These are phyloP conservation scores for Aspergillus incahuasiensis DNA, from an alignment of 495 filamentous ascomycete species.

Conservation along the genomic window DNA sequence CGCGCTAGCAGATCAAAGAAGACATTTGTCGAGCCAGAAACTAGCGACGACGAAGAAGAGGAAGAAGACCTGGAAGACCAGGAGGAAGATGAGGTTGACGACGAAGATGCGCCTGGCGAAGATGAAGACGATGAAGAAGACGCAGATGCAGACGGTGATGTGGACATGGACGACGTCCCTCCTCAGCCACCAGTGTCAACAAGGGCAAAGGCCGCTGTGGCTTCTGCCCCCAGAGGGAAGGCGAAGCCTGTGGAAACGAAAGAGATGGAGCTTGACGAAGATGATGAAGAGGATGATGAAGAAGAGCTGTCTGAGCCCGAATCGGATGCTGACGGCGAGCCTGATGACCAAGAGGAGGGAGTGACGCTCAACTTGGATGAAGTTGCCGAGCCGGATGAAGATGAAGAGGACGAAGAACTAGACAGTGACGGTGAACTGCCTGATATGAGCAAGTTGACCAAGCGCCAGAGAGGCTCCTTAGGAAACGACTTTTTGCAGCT, in stretches of 20 bases:
- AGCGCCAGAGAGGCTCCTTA: conserved; percentile 72
- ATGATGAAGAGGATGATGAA: conserved; percentile 50
- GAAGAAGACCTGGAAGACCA: conserved; percentile 47
- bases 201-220: conserved; percentile 25
- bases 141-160: conserved; percentile 50
- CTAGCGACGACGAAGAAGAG: conserved; percentile 46
- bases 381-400: conserved; percentile 52
- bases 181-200: conserved; percentile 36
- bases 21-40: conserved; percentile 63
- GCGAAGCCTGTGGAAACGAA: conserved; percentile 55
- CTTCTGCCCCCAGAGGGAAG: conserved; percentile 30
- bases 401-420: conserved; percentile 58
- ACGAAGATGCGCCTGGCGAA: conserved; percentile 42
- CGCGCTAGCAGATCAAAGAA: conserved; percentile 61
- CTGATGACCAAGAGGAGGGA: conserved; percentile 47
- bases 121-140: conserved; percentile 55
- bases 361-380: conserved; percentile 35
- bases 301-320: conserved; percentile 48
- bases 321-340: conserved; percentile 48
- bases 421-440: conserved; percentile 55
- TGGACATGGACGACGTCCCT: conserved; percentile 53
- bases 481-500: conserved; percentile 75
- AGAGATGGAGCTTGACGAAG: conserved; percentile 54
- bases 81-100: conserved; percentile 49
- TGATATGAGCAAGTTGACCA: conserved; percentile 79